phyloP scores from a whole-genome alignment of 2,329 filamentous ascomycete species.

The Sclerotinia glacialis region DNA sequence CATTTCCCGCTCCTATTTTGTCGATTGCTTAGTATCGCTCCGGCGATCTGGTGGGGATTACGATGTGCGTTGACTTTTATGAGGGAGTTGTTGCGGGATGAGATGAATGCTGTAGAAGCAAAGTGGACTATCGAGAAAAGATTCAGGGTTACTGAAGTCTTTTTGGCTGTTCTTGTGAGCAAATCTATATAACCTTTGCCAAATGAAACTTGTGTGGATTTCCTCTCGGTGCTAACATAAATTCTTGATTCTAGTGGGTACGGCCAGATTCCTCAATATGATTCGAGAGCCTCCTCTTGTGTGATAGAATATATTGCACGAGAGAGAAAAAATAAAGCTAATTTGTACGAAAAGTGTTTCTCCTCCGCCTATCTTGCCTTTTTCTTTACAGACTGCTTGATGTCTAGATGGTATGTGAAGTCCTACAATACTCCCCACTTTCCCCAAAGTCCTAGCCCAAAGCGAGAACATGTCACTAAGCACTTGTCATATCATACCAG shows the following conservation, averaged over 20 bases:
- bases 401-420: slow-evolving; percentile 68
- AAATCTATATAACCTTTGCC: slow-evolving; percentile 49
- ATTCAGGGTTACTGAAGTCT: slow-evolving; percentile 63
- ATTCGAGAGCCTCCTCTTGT: not conserved
- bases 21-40: slow-evolving; percentile 68
- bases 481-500: slow-evolving; percentile 42
- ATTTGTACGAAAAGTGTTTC: slow-evolving; percentile 54
- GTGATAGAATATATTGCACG: not conserved
- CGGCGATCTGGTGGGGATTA: slow-evolving; percentile 69
- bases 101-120: slow-evolving; percentile 40
- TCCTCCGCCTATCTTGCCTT: slow-evolving; percentile 76
- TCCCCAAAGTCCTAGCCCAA: not conserved
- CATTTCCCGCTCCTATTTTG: slow-evolving; percentile 70
- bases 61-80: slow-evolving; percentile 67
- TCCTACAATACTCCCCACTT: not conserved
- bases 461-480: slow-evolving; percentile 13
- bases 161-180: slow-evolving; percentile 62
- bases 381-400: slow-evolving; percentile 80
- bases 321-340: not conserved
- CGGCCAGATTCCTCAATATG: not conserved
- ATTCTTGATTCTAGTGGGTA: slow-evolving; percentile 4
- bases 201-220: not conserved
- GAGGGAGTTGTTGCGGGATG: slow-evolving; percentile 56
- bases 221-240: not conserved
- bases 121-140: slow-evolving; percentile 48